Evolutionary conservation across 2,329 filamentous ascomycete species (phyloP), one percentile per base, ranked within the genome.

Genomic region (Moelleriella libera): DNA sequence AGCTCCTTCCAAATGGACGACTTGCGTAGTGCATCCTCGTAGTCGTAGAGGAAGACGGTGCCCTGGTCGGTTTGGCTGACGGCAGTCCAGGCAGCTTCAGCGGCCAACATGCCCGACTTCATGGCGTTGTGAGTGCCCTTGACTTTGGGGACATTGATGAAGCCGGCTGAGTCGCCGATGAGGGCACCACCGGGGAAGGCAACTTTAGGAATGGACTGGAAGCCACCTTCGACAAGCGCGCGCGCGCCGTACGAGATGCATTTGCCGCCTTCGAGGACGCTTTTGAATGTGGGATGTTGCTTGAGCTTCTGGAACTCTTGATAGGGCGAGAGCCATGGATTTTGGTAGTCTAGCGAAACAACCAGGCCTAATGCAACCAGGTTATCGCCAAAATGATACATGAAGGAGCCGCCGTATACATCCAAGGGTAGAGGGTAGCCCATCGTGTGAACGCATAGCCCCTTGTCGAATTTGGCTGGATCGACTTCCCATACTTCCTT

Each of bases 381-480:
- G 66, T 97, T 98, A 57, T 98, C 90, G 39, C 89, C 92, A 65
- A 97, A 98, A 66, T 98, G 92, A 61, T 98, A 98, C 86, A 98
- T 89, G 82, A 88, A 98, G n/a, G 86, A 88, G 54, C 92, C 92
- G 55, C 92, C 92, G 62, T 98, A 98, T 7, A 89, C 92, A 61
- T 97, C 84, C 56, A 75, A 79, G 12, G 88, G 79, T 43, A 98
- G 68, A 21, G 92, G 92, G 60, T 94, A 97, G 21, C 92, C 92
- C 82, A 98, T 80, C 5, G 88, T 85, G 69, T 98, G 92, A 4
- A 82, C 78, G 43, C 97, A 78, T 55, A 90, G 72, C 47, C 92
- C 92, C 60, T 85, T 85, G 51, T 83, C 75, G 67, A 96, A 97
- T 67, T 94, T 97, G 57, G 86, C 88, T 0, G 92, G 88, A 57